phyloP scores from a whole-genome alignment of 306 rosid genomes.

The Quillaja saponaria region DNA sequence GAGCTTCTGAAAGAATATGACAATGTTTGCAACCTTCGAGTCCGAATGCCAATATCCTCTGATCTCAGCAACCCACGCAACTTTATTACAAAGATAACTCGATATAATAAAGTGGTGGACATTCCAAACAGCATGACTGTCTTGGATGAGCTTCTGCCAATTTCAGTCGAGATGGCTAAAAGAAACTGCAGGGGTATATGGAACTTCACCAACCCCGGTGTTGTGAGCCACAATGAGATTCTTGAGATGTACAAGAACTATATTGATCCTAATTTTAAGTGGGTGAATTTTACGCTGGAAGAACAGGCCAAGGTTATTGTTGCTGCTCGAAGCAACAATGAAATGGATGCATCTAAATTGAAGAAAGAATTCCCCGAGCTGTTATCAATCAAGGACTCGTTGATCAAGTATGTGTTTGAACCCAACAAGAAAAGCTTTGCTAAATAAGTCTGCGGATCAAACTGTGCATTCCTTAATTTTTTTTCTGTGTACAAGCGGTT shows the following conservation, averaged over 20 bases:
- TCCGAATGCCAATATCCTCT: conserved; percentile 57
- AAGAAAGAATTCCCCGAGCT: conserved; percentile 54
- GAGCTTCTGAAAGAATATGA: conserved; percentile 58
- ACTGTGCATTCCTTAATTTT: conserved; percentile 15
- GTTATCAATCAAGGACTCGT: conserved; percentile 45
- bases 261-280: conserved; percentile 47
- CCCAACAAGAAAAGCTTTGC: conserved; percentile 42
- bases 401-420: conserved; percentile 47
- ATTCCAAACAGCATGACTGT: conserved; percentile 57
- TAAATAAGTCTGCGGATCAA: conserved; percentile 20
- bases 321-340: conserved; percentile 48
- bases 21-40: conserved; percentile 58
- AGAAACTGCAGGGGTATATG: conserved; percentile 52
- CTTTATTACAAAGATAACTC: conserved; percentile 54
- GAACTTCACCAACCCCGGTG: conserved; percentile 68
- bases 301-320: conserved; percentile 46
- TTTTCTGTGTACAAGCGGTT: background rate
- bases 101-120: conserved; percentile 47
- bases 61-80: conserved; percentile 58
- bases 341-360: conserved; percentile 51
- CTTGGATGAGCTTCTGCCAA: conserved; percentile 60
- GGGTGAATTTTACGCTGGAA: conserved; percentile 52
- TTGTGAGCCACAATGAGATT: conserved; percentile 58
- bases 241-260: conserved; percentile 63
- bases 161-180: conserved; percentile 64